Base-by-base conservation (phyloP, 345 rosid species). In the Boechera retrofracta region DNA sequence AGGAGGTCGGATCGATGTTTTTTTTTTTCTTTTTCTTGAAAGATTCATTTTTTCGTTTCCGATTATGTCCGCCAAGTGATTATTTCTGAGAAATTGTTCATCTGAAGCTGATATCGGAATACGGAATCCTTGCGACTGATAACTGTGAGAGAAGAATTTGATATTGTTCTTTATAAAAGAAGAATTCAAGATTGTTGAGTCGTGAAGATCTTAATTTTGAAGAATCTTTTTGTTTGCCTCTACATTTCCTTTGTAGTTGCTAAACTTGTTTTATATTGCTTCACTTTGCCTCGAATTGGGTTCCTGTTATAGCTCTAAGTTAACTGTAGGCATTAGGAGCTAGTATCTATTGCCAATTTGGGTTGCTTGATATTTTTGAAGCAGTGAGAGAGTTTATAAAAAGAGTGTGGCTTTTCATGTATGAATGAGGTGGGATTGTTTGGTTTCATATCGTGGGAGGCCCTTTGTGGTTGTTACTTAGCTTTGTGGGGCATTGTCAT, bases 1-100 rank as follows among this genome's bases (percentile, higher is more conserved):
- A 11, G 28, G 58, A 63, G n/a, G 35, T 35, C 60, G 76, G 56
- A 45, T 71, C 67, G 16, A 55, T 64, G 12, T 63, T 32, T 41
- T 21, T 12, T 41, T 21, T 21, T 18, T 18, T 1, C 24, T 21
- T 21, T 5, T 6, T 21, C 12, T 21, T n/a, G 41, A 45, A 3
- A 38, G 57, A 44, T 63, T 55, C 51, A n/a, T n/a, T 68, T 18
- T 58, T 38, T 57, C 16, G 29, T 8, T 47, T 13, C 18, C 5
- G 45, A 36, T 41, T 41, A 41, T 10, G 12, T 15, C 31, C 67
- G 0, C 42, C 29, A 60, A 61, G 38, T 8, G 28, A 21, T 2
- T 61, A 1, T 33, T 61, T 49, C 42, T 29, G n/a, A 26, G 41
- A 58, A 16, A 26, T 26, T 51, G 3, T 16, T 59, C 33, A 52